These are phyloP conservation scores for Xylariomycetidae sp. DNA, from an alignment of 2,329 filamentous ascomycete genomes.

Conservation along the genomic window DNA sequence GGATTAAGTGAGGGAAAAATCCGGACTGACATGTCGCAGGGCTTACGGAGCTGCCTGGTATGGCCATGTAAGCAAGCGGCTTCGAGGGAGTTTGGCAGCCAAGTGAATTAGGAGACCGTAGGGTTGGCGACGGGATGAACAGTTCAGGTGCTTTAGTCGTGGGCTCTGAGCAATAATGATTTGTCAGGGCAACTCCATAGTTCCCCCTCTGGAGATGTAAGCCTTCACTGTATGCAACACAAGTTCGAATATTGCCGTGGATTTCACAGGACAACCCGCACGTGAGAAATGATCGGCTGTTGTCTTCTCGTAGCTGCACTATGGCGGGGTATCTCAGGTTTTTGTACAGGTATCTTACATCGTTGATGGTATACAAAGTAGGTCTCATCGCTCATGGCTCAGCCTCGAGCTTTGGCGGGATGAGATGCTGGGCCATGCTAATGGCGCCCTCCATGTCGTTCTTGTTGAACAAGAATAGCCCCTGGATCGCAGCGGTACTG, in stretches of 20 bases:
- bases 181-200: no score
- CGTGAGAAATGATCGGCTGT: no score
- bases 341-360: constrained; percentile 15
- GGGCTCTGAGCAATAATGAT: no score
- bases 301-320: no score
- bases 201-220: no score
- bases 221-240: no score
- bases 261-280: no score
- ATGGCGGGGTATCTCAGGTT: constrained; percentile 19
- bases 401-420: constrained; percentile 50
- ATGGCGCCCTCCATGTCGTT: constrained; percentile 84
- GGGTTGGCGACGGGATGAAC: no score
- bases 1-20: not conserved
- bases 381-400: constrained; percentile 22
- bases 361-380: constrained; percentile 7
- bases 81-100: no score
- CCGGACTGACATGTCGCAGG: constrained; percentile 6
- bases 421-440: constrained; percentile 63
- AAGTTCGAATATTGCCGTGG: no score
- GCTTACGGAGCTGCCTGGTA: constrained; percentile 10
- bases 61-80: not conserved
- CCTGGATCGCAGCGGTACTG: constrained; percentile 89
- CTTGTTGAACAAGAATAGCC: constrained; percentile 93
- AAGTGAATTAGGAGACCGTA: no score
- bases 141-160: no score